These are phyloP conservation scores for Talaromyces atroroseus DNA, from an alignment of 2,329 filamentous ascomycete species.

Conservation along the genomic window DNA sequence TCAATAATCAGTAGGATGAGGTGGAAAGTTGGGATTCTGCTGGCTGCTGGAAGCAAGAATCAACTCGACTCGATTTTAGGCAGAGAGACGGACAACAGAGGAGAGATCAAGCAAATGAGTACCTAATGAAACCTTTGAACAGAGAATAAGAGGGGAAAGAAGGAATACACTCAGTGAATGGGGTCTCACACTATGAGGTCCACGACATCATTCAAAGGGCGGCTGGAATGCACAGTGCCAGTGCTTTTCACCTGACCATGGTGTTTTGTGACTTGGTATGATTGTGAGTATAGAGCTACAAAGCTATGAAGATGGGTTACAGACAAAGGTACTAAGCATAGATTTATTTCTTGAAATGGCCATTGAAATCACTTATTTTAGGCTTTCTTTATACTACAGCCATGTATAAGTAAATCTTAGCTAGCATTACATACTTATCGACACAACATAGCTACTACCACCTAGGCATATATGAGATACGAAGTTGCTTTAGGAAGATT, in stretches of 20 bases:
- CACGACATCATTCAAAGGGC: neutral
- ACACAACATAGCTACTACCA: too few relatives aligned
- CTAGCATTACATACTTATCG: too few relatives aligned
- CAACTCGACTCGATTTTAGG: neutral
- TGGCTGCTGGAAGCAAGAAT: neutral
- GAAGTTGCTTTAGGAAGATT: too few relatives aligned
- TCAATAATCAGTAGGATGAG: neutral
- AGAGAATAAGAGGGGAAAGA: neutral
- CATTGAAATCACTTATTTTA: neutral
- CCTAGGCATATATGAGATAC: too few relatives aligned
- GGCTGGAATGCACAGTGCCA: neutral
- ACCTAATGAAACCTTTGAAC: neutral
- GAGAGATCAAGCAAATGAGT: neutral
- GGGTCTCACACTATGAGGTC: neutral
- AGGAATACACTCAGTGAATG: neutral
- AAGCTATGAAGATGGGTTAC: neutral
- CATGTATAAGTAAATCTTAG: neutral
- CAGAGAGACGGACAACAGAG: neutral
- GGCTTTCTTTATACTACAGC: neutral
- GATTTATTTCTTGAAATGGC: neutral
- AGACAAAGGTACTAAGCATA: neutral
- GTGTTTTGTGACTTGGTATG: neutral
- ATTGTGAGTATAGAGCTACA: neutral
- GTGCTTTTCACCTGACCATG: neutral
- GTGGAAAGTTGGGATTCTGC: neutral